Evolutionary conservation across 305 asterid genomes (phyloP).

Genomic region (Rubia tinctorum): DNA sequence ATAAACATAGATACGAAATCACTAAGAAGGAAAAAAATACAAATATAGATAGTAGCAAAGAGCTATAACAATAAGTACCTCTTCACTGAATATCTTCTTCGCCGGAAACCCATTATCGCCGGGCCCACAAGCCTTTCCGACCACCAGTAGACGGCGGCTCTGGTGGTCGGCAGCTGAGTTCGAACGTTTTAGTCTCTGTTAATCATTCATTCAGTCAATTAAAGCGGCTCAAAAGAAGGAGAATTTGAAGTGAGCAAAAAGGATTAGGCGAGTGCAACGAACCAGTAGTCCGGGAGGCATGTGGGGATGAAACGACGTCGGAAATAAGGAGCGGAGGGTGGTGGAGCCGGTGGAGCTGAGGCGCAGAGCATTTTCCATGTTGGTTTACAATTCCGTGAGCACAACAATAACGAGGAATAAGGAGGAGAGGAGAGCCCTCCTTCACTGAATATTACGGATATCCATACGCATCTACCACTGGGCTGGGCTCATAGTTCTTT

Average conservation of each 20-base stretch:
- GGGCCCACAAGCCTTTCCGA: slow-evolving; percentile 22
- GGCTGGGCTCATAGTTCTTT: background rate
- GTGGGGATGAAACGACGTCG: slow-evolving; percentile 40
- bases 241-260: background rate
- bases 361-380: slow-evolving; percentile 61
- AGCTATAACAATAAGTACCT: slow-evolving; percentile 47
- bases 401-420: background rate
- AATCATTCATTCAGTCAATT: slow-evolving; percentile 2
- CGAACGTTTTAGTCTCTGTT: slow-evolving; percentile 49
- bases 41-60: background rate
- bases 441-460: background rate
- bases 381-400: background rate
- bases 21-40: background rate
- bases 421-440: no score
- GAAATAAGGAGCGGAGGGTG: slow-evolving; percentile 37
- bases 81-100: slow-evolving; percentile 72
- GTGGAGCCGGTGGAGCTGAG: slow-evolving; percentile 45
- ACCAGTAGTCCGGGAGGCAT: slow-evolving; percentile 45
- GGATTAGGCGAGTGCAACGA: slow-evolving; percentile 33
- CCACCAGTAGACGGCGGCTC: slow-evolving; percentile 25
- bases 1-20: background rate
- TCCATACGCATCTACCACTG: background rate
- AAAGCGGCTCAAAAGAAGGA: background rate
- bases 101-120: slow-evolving; percentile 34
- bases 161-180: slow-evolving; percentile 32